Evolutionary conservation across 2,329 filamentous ascomycete species (phyloP), one percentile per base, ranked within the genome.

Genomic region (Coniella vitis): DNA sequence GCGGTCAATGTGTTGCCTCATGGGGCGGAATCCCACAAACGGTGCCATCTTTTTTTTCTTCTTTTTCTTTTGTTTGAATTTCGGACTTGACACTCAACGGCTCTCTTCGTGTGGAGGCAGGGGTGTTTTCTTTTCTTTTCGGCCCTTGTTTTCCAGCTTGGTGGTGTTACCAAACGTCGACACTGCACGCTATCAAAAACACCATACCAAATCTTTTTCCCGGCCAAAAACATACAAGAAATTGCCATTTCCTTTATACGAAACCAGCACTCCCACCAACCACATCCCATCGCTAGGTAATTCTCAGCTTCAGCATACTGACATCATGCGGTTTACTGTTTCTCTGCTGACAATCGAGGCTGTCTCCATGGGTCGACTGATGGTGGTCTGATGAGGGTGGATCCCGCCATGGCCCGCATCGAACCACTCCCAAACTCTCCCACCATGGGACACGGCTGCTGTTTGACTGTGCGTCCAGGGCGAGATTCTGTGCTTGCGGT

Each of bases 1-100:
- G 38, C 85, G 79, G 63, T 84, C 78, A 56, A 89, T 74, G 59
- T 87, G 84, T 22, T 41, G 38, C 62, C 81, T 71, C 60, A 69
- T 69, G 13, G 49, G 48, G 31, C 49, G 35, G 25, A 35, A 47
- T 21, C 41, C 46, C 38, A 45, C 29, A n/a, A 34, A 47, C 13
- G 51, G 47, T 36, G 42, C 51, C 51, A 53, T 53, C 4, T 31
- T 48, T 1, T n/a, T 3, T 16, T 9, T n/a, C 21, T 14, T n/a
- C 8, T 19, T 19, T 8, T 45, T 36, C n/a, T 20, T 38, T 34
- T 38, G n/a, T n/a, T 19, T 41, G 25, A 32, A 32, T 32, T 7
- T 7, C 29, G 29, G 14, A 14, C 8, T 8, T 32, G 29, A 32
- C 29, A 14, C 29, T 32, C 7, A n/a, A n/a, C n/a, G n/a, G n/a